These are phyloP conservation scores for Lactifluus hygrophoroides DNA, from an alignment of 768 basidiomycete species.

Conservation along the genomic window DNA sequence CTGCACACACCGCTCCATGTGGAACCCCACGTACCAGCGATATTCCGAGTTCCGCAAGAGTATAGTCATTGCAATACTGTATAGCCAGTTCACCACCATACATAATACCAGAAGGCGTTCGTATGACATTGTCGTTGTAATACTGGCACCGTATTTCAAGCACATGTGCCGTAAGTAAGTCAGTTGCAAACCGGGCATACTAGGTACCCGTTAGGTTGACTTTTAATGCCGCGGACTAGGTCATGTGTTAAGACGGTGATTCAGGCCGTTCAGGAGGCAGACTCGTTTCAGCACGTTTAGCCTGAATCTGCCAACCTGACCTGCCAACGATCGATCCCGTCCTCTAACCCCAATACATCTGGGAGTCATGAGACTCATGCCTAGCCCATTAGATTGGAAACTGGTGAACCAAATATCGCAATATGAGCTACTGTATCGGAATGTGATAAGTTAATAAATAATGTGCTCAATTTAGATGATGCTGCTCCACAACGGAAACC, in stretches of 20 bases:
- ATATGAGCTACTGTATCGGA: not conserved
- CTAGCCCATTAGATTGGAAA: not conserved
- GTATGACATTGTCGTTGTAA: not conserved
- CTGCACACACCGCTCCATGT: not conserved
- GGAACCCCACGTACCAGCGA: not conserved
- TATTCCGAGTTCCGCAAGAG: not conserved
- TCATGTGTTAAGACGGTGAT: not conserved
- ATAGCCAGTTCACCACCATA: not conserved
- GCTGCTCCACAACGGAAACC: not conserved
- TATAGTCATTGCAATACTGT: too few species aligned
- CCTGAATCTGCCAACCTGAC: not conserved
- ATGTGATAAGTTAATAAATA: not conserved
- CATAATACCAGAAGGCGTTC: not conserved
- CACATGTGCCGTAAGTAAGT: not conserved
- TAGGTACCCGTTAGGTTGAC: not conserved
- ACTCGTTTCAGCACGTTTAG: not conserved
- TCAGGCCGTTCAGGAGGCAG: not conserved
- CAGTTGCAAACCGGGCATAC: not conserved
- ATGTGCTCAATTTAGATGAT: not conserved
- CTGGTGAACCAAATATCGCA: not conserved
- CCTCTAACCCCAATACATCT: not conserved
- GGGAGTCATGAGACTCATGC: not conserved
- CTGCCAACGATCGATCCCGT: not conserved
- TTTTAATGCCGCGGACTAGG: not conserved
- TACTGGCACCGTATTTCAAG: not conserved